Conservation (phyloP, 257 asterid species). For the Schizonepeta tenuifolia region DNA sequence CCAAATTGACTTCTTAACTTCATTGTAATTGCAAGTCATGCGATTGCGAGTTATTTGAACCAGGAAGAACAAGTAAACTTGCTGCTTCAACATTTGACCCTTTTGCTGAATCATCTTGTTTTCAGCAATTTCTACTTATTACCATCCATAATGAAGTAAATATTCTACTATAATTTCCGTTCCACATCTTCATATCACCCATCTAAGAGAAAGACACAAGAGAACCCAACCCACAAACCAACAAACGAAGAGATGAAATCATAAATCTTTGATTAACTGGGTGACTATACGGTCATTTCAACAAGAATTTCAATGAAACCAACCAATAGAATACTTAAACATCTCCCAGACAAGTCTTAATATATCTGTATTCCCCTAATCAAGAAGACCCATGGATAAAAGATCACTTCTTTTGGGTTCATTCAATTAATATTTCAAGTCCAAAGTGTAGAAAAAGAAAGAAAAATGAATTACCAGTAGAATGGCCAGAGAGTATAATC, state of each 20-base stretch:
- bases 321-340: not conserved
- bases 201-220: not conserved
- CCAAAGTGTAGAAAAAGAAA: not conserved
- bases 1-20: no score
- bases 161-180: not conserved
- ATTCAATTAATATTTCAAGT: not conserved
- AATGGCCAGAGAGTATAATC: conserved; percentile 81
- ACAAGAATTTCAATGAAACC: not conserved
- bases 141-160: not conserved
- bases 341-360: not conserved
- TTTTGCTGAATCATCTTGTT: conserved; percentile 8
- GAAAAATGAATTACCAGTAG: conserved; percentile 47
- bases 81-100: not conserved
- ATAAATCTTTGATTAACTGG: no score
- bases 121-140: not conserved
- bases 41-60: no score
- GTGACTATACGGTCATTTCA: not conserved
- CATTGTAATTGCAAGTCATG: no score
- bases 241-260: not conserved
- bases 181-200: not conserved
- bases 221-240: not conserved
- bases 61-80: no score
- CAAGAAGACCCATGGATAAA: not conserved
- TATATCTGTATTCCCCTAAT: not conserved
- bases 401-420: not conserved